Conservation (phyloP, 768 basidiomycete species). For the Lyophyllum atratum region DNA sequence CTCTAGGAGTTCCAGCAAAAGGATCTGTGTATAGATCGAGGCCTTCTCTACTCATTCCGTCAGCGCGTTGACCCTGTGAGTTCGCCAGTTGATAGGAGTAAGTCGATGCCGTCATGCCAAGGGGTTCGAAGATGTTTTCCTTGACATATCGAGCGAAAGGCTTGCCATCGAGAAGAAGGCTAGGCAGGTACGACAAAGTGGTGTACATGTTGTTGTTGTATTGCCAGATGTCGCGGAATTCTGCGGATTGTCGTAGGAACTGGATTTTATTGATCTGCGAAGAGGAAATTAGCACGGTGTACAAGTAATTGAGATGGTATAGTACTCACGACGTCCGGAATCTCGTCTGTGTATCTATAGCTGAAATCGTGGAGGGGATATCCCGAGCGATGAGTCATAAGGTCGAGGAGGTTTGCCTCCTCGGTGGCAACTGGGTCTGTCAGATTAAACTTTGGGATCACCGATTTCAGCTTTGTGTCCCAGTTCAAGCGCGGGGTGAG, state of each 20-base stretch:
- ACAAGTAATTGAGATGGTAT: not conserved
- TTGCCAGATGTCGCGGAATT: conserved; percentile 1
- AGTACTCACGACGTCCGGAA: conserved; percentile 9
- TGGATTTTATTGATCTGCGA: conserved; percentile 1
- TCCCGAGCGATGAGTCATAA: conserved; percentile 30
- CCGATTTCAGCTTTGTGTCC: conserved; percentile 23
- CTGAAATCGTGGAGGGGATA: conserved; percentile 23
- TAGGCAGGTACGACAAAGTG: conserved; percentile 28
- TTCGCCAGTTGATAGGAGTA: conserved; percentile 29
- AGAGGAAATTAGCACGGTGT: too few relatives aligned
- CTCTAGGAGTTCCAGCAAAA: conserved; percentile 7
- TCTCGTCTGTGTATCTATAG: conserved; percentile 8
- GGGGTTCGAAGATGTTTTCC: conserved; percentile 29
- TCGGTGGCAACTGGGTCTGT: conserved; percentile 23
- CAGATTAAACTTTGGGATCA: conserved; percentile 26
- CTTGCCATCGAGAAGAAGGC: conserved; percentile 21
- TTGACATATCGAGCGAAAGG: conserved; percentile 31
- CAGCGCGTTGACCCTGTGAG: conserved; percentile 26
- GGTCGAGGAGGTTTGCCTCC: conserved; percentile 22
- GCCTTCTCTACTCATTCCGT: conserved; percentile 23
- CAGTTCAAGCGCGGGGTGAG: conserved; percentile 22
- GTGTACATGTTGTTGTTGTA: conserved; percentile 30
- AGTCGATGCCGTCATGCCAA: conserved; percentile 30
- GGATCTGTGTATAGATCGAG: conserved; percentile 12
- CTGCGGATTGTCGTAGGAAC: not conserved